Evolutionary conservation across 1,284 basidiomycete genomes (phyloP).

Genomic region (Waitea zeae): DNA sequence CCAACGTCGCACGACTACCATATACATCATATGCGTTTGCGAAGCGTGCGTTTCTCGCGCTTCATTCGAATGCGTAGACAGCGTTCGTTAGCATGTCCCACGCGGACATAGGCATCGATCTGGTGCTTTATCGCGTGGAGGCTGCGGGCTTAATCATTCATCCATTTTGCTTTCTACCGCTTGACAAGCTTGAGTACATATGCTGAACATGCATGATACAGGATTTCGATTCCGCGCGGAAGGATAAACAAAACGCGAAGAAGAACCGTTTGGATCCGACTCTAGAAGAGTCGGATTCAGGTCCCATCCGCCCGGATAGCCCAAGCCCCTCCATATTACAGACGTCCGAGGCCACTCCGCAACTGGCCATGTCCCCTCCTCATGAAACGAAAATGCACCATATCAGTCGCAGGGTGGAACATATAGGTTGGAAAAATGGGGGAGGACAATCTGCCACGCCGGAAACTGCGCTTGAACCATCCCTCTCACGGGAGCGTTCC

Average conservation of each 20-base stretch:
- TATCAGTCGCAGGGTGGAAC: constrained; percentile 62
- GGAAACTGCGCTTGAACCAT: constrained; percentile 3
- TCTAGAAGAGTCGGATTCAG: constrained; percentile 35
- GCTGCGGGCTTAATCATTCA: too few species aligned
- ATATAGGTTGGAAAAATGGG: constrained; percentile 47
- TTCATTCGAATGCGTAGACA: too few species aligned
- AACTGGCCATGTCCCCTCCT: constrained; percentile 39
- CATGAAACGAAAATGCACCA: constrained; percentile 57
- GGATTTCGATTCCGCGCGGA: not conserved
- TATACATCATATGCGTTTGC: constrained; percentile 7
- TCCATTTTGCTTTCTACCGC: too few species aligned
- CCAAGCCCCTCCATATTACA: constrained; percentile 2
- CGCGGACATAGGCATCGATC: too few species aligned
- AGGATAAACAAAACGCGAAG: constrained; percentile 26
- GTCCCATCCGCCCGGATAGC: constrained; percentile 23
- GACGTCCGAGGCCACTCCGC: constrained; percentile 7
- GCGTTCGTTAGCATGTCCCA: too few species aligned
- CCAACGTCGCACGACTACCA: too few species aligned
- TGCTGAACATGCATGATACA: not conserved
- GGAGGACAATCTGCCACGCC: constrained; percentile 3
- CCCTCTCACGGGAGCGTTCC: constrained; percentile 1
- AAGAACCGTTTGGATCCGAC: constrained; percentile 55
- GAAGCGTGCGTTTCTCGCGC: constrained; percentile 1
- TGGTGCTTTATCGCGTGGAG: too few species aligned
- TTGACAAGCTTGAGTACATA: too few species aligned